Conservation (phyloP, 2,329 filamentous ascomycete species). For the Pseudocercospora musae region DNA sequence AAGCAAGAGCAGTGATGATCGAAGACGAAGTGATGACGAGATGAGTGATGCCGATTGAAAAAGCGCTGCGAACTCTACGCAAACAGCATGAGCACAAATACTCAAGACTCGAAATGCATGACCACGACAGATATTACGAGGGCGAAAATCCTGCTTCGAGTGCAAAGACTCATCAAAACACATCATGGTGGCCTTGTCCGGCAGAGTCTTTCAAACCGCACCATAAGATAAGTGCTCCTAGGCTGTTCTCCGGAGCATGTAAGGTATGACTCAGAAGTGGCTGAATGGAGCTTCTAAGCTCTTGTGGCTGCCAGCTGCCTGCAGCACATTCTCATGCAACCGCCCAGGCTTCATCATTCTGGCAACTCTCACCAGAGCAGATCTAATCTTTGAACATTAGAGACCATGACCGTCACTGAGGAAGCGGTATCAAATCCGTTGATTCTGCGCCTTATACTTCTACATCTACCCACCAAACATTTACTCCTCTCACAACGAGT, state of each 20-base stretch:
- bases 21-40: conserved; percentile 16
- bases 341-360: background rate
- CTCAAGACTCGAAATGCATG: background rate
- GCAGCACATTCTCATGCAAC: background rate
- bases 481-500: background rate
- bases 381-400: too few species aligned
- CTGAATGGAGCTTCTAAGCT: background rate
- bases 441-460: background rate
- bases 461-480: background rate
- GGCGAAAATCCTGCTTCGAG: background rate
- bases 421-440: background rate
- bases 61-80: background rate
- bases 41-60: conserved; percentile 28
- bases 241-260: background rate
- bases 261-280: background rate
- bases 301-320: background rate
- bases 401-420: background rate
- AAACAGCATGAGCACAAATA: background rate
- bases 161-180: background rate
- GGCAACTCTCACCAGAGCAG: background rate
- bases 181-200: background rate
- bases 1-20: conserved; percentile 5
- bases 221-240: background rate
- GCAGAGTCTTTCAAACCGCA: background rate
- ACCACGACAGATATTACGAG: background rate